Evolutionary conservation across 768 basidiomycete species (phyloP).

Genomic region (Termitomyces sp.): DNA sequence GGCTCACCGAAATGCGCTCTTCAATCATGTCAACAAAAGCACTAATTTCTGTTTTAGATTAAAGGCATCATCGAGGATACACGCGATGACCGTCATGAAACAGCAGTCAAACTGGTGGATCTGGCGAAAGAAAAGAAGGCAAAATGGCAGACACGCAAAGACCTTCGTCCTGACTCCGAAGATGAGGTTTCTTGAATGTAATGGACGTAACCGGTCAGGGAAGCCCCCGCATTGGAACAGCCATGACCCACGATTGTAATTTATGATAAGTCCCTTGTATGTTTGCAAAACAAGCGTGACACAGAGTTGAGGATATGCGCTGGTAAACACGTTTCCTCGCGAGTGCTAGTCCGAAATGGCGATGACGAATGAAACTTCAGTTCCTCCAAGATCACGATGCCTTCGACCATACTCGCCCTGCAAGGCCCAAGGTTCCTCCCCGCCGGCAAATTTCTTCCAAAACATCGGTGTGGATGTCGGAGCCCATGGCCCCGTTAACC

Average conservation of each 20-base stretch:
- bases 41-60: not conserved
- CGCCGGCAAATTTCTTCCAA: constrained; percentile 73
- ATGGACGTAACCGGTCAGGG: not conserved
- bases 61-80: not conserved
- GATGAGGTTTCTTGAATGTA: not conserved
- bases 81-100: not conserved
- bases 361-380: not conserved
- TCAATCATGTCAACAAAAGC: not conserved
- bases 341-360: too few relatives aligned
- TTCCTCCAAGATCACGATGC: constrained; percentile 22
- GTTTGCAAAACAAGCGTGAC: not conserved
- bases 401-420: constrained; percentile 64
- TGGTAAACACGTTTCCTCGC: not conserved
- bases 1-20: not conserved
- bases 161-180: not conserved
- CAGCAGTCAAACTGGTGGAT: not conserved
- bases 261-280: not conserved
- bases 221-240: not conserved
- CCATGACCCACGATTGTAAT: not conserved
- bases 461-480: constrained; percentile 48
- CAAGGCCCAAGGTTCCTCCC: constrained; percentile 67
- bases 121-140: not conserved
- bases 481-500: constrained; percentile 56
- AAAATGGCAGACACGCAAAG: not conserved
- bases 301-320: not conserved